Conservation (phyloP, 805 yeast genomes). For the Kuraishia piskuri region DNA sequence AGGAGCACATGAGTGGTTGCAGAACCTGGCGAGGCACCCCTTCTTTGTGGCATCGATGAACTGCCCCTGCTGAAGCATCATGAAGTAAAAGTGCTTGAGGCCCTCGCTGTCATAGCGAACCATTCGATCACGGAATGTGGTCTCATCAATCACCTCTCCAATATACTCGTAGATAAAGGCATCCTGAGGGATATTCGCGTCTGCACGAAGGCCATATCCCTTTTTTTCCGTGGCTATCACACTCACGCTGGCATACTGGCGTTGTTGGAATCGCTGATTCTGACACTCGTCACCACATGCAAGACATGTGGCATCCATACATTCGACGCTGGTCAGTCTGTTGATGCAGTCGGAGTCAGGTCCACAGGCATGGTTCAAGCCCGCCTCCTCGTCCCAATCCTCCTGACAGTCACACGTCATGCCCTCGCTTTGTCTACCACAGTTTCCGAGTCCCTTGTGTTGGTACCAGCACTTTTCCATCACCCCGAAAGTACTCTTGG, state of each 20-base stretch:
- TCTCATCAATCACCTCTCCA: constrained; percentile 88
- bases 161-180: constrained; percentile 85
- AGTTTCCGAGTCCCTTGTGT: constrained; percentile 51
- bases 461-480: constrained; percentile 57
- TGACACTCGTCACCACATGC: constrained; percentile 74
- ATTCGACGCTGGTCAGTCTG: constrained; percentile 85
- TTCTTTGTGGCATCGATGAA: constrained; percentile 90
- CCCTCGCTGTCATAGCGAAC: constrained; percentile 60
- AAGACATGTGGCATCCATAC: constrained; percentile 55
- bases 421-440: constrained; percentile 62
- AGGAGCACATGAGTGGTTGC: constrained; percentile 93
- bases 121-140: constrained; percentile 66
- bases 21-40: constrained; percentile 86
- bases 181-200: constrained; percentile 43
- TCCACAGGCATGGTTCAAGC: constrained; percentile 63
- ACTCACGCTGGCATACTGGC: constrained; percentile 65
- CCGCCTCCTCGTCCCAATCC: constrained; percentile 26
- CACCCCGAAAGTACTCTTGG: constrained; percentile 45
- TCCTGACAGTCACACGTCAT: constrained; percentile 88
- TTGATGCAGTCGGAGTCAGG: constrained; percentile 87
- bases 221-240: constrained; percentile 78
- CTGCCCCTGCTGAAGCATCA: constrained; percentile 91
- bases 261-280: constrained; percentile 81
- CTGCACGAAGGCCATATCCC: constrained; percentile 86
- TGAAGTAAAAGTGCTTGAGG: constrained; percentile 81